Evolutionary conservation across 1,139 yeast species (phyloP).

Genomic region (Pichia sp.): DNA sequence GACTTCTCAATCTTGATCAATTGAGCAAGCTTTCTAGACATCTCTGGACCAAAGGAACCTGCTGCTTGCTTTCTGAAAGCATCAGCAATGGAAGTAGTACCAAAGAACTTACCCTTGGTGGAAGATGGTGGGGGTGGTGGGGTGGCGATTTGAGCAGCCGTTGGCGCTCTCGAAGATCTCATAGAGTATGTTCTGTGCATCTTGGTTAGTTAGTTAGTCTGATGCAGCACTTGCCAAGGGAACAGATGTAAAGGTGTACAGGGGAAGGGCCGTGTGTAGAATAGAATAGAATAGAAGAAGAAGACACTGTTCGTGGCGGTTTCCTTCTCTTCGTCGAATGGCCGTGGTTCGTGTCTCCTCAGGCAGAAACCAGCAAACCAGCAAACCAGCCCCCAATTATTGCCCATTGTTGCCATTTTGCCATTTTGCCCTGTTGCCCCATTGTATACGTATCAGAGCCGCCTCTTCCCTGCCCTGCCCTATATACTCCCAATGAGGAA

Average conservation of each 20-base stretch:
- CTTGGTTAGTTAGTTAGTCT: conserved; percentile 1
- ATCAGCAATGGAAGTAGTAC: conserved; percentile 64
- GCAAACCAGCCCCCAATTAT: too few relatives aligned
- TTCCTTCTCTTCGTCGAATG: too few relatives aligned
- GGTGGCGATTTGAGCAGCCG: conserved; percentile 88
- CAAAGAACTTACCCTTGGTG: conserved; percentile 86
- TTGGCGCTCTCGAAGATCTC: conserved; percentile 93
- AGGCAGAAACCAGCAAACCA: too few relatives aligned
- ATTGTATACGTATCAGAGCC: too few relatives aligned
- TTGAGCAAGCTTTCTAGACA: conserved; percentile 82
- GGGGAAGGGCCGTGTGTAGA: background rate
- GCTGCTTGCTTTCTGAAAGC: conserved; percentile 83
- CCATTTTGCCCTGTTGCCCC: too few relatives aligned
- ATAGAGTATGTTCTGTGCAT: conserved; percentile 99
- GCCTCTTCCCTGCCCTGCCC: too few relatives aligned
- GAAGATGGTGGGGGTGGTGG: conserved; percentile 95
- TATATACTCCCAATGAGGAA: background rate
- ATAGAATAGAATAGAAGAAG: background rate
- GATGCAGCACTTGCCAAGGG: background rate
- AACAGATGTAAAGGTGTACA: background rate
- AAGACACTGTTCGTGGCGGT: too few relatives aligned
- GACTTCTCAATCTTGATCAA: conserved; percentile 95
- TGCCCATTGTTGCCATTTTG: too few relatives aligned
- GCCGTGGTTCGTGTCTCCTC: too few relatives aligned
- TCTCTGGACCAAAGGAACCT: conserved; percentile 92